Evolutionary conservation across 2,329 filamentous ascomycete species (phyloP).

Genomic region (Proliferodiscus dingleyae): DNA sequence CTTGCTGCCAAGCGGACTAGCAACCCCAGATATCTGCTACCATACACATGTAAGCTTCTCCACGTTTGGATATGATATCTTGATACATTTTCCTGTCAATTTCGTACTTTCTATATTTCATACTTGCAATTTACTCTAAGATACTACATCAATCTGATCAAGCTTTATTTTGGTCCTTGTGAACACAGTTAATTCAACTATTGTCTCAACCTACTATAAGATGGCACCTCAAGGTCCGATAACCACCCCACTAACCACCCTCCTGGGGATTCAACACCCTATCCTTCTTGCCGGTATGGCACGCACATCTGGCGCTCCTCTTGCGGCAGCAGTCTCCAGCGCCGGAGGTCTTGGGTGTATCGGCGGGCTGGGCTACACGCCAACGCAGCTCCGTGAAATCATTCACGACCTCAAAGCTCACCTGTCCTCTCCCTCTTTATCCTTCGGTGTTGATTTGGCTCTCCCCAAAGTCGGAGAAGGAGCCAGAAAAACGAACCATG

Average conservation of each 20-base stretch:
- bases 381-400: slow-evolving; percentile 69
- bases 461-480: slow-evolving; percentile 81
- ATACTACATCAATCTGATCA: no score
- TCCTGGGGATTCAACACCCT: slow-evolving; percentile 81
- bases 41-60: no score
- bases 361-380: slow-evolving; percentile 67
- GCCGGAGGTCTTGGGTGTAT: slow-evolving; percentile 73
- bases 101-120: no score
- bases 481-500: slow-evolving; percentile 88
- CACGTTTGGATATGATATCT: no score
- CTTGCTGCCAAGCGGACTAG: no score
- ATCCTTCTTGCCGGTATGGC: slow-evolving; percentile 95
- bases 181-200: no score
- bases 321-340: slow-evolving; percentile 79
- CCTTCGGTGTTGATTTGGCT: slow-evolving; percentile 88
- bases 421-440: slow-evolving; percentile 60
- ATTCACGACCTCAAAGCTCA: slow-evolving; percentile 80
- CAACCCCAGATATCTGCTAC: no score
- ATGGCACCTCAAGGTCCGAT: slow-evolving; percentile 42
- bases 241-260: slow-evolving; percentile 69
- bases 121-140: no score
- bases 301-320: slow-evolving; percentile 68
- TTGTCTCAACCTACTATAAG: no score
- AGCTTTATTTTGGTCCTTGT: no score
- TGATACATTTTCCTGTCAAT: no score